Evolutionary conservation across 805 yeast species (phyloP).

Genomic region (Metschnikowia koreensis): DNA sequence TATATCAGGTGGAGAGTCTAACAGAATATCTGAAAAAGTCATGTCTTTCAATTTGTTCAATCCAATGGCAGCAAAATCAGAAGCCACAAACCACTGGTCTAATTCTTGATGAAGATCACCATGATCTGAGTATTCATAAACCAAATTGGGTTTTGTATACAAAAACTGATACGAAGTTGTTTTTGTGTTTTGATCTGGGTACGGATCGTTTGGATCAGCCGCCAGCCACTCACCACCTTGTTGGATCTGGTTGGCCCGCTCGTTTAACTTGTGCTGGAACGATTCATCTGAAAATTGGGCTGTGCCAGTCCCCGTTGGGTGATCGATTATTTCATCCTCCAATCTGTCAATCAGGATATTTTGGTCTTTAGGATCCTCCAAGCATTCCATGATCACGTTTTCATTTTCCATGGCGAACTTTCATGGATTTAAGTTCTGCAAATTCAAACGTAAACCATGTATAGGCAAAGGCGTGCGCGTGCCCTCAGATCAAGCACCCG

Average conservation of each 20-base stretch:
- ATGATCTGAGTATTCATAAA: constrained; percentile 29
- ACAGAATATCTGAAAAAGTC: not conserved
- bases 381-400: constrained; percentile 1
- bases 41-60: not conserved
- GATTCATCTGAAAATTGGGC: constrained; percentile 37
- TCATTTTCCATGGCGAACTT: constrained; percentile 7
- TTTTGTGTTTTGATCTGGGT: constrained; percentile 6
- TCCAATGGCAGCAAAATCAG: constrained; percentile 25
- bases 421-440: not conserved
- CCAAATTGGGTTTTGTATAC: constrained; percentile 30
- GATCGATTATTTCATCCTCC: constrained; percentile 47
- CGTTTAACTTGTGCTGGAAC: constrained; percentile 42
- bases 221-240: constrained; percentile 17
- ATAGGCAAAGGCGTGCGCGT: not conserved
- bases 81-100: constrained; percentile 38
- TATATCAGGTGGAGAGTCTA: not conserved
- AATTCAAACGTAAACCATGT: not conserved
- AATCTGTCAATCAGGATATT: constrained; percentile 42
- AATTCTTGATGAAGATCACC: constrained; percentile 29
- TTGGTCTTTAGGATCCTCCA: constrained; percentile 26
- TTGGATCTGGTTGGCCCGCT: constrained; percentile 38
- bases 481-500: not conserved
- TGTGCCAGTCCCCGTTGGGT: constrained; percentile 33
- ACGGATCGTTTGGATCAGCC: constrained; percentile 6
- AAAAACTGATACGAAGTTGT: constrained; percentile 25